Base-by-base conservation (phyloP, 2,329 filamentous ascomycete genomes). In the Trichophyton schoenleinii region DNA sequence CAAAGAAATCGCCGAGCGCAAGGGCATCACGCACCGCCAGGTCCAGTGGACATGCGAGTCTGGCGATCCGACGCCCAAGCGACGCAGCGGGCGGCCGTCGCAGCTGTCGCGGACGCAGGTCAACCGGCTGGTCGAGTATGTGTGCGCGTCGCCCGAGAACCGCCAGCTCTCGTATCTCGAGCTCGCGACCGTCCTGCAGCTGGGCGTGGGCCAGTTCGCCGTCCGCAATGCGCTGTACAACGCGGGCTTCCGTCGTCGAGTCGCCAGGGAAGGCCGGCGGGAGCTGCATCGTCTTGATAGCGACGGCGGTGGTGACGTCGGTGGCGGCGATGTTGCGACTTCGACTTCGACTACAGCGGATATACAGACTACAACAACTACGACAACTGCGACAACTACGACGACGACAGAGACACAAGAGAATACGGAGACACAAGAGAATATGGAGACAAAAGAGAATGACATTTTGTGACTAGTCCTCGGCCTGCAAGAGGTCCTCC, bases 1-100 rank as follows among this genome's bases (percentile, higher is more conserved):
- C 49, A 28, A 34, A 28, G 49, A 53, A 34, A 53, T 53, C 49
- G 49, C 49, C 49, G 28, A 28, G 49, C 49, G 49, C 22, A 53
- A 31, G 49, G 49, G 49, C 49, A 53, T 34, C 49, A 53, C 49
- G 22, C 49, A 53, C 49, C 49, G 49, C 49, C 49, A 53, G 49
- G 49, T 53, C 49, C 49, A 53, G 49, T 53, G 49, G 49, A 53
- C 49, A n/a, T 53, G 49, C 49, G 49, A 53, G 49, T 31, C 22
- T 34, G 49, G 49, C 49, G 49, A 53, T 34, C 49, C 49, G 49
- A 53, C 49, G 49, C 49, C 49, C 49, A 53, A 53, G 49, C 28
- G 22, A n/a, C 49, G 49, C 11, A 53, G 25, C 22, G 49, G 49
- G 1, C 49, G 49, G 18, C 49, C 49, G 49, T 53, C 49, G 22